Evolutionary conservation across 257 asterid species (phyloP), one percentile per base, ranked within the genome.

Genomic region (Henckelia pumila): DNA sequence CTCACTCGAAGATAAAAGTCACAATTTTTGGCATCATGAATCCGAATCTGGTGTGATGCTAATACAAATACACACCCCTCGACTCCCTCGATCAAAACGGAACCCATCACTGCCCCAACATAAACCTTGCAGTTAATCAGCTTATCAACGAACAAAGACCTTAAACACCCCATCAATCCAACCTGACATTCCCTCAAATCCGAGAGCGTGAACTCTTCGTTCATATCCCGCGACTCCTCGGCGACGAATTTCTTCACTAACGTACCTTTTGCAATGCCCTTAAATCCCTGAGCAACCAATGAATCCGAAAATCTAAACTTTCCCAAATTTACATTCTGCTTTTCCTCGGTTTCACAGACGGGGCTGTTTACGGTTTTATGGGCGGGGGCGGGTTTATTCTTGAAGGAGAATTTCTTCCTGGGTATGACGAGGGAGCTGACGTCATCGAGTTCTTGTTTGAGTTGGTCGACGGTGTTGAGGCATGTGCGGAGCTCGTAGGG

Each of bases 1-100:
- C 96, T 81, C 32, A 69, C 92, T 8, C 96, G 80, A 67, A 87
- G 85, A 75, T 92, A 85, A 73, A 89, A 92, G 77, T 84, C 95
- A 44, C 96, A 92, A 10, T 71, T 62, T 67, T 80, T 83, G 2
- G 95, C 91, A 47, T 83, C 78, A 64, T 92, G 98, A 75, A 92
- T 86, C 73, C 96, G 82, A 56, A 92, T 92, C 76, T 89, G 96
- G 71, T 92, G 98, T 0, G 96, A 81, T 0, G 88, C 98, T 84
- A 89, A 69, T 63, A 92, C 78, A 14, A 92, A 84, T 25, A 84
- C 76, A 59, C 94, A 91, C 37, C 74, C 80, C 40, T 78, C 85
- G 10, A 73, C 96, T 50, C 89, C 93, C 74, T 92, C 97, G 8
- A 88, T 91, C 86, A 88, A 74, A 60, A 82, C 87, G 6, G 96